Base-by-base conservation (phyloP, 108 stramenopile species). In the Hondaea fermentalgiana region DNA sequence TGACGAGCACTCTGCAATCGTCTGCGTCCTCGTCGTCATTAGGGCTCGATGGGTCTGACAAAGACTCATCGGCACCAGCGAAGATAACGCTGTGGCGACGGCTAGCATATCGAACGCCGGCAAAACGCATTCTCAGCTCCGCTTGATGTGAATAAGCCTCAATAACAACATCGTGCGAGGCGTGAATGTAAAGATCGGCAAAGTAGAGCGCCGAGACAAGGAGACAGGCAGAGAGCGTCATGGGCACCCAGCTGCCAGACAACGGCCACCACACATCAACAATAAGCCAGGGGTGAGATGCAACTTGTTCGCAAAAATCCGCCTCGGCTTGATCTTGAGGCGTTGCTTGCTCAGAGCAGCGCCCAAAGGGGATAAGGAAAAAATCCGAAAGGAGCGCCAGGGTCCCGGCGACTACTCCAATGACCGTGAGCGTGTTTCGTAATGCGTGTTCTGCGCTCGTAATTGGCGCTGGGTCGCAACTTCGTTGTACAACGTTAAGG, bases 101-200 rank as follows among this genome's bases (percentile, higher is more conserved):
- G 35, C 35, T 35, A 2, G 35, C 35, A 35, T 35, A 28, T 8
- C 25, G 35, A 12, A 42, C 42, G 25, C 42, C 64, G 25, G 49
- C 76, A 53, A 45, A 83, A 12, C 76, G 12, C 76, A 83, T 83
- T 17, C 12, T 14, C 43, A 23, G 19, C 51, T 83, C 76, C 1
- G 76, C 76, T 2, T 16, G 6, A 0, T 53, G 76, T 0, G 76
- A 53, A 35, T 83, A 53, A 16, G 51, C 51, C 51, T 83, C 76
- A 17, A 83, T 53, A 23, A 83, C 3, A 12, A 83, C 2, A 23
- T 83, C 76, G n/a, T 47, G 45, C 25, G 76, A 83, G 10, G 76
- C 76, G 4, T 83, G 76, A 12, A 83, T 83, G 76, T 83, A 83
- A 8, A 83, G 51, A 35, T 83, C 76, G 19, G 76, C 76, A 83